phyloP scores from a whole-genome alignment of 345 rosid species.

The Gynandropsis gynandra region DNA sequence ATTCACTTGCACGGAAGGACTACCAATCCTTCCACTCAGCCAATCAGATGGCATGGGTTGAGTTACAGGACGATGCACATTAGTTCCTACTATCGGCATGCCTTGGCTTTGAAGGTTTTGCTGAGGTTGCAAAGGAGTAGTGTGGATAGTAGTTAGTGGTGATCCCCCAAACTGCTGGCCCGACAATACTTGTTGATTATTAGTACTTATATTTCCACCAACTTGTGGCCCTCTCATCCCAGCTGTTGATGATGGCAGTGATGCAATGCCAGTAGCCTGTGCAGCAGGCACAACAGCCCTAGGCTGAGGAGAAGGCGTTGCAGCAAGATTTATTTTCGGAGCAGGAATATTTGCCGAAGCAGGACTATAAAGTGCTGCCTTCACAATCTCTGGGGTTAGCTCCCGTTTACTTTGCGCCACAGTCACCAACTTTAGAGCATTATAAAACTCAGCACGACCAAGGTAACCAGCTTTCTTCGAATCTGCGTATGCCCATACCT shows the following conservation, averaged over 20 bases:
- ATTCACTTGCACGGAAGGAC: slow-evolving; percentile 29
- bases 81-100: slow-evolving; percentile 38
- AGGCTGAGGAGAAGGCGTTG: slow-evolving; percentile 56
- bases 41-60: slow-evolving; percentile 50
- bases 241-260: slow-evolving; percentile 38
- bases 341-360: slow-evolving; percentile 90
- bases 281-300: slow-evolving; percentile 38
- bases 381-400: slow-evolving; percentile 80
- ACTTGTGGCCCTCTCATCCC: slow-evolving; percentile 49
- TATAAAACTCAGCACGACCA: slow-evolving; percentile 83
- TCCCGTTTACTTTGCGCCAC: slow-evolving; percentile 92
- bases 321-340: slow-evolving; percentile 84
- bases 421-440: slow-evolving; percentile 85
- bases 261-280: slow-evolving; percentile 35
- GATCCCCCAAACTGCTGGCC: slow-evolving; percentile 49
- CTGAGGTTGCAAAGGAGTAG: slow-evolving; percentile 27
- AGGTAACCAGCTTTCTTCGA: slow-evolving; percentile 74
- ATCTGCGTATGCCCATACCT: slow-evolving; percentile 90
- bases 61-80: slow-evolving; percentile 37
- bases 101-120: slow-evolving; percentile 44
- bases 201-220: slow-evolving; percentile 39
- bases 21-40: slow-evolving; percentile 41
- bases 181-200: slow-evolving; percentile 50
- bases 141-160: slow-evolving; percentile 5
- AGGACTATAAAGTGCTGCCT: slow-evolving; percentile 78